Percentiles rank a stretch among this genome's conserved stretches.
Evolutionary conservation across 192 early-diverging fungal species (phyloP).

Genomic region (Physocladia obscura): DNA sequence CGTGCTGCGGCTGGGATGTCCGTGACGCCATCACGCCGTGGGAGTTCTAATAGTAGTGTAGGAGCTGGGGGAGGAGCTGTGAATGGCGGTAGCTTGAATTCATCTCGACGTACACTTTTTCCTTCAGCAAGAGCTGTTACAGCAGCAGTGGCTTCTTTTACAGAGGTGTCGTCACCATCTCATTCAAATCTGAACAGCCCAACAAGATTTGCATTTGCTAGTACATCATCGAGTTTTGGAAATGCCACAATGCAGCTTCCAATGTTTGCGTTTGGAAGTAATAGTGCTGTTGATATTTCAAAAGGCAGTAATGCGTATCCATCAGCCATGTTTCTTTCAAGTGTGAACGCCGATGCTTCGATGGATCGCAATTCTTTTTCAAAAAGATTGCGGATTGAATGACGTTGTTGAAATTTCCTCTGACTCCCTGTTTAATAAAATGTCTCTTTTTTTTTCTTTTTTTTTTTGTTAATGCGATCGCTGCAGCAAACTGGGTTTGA

Average conservation of each 20-base stretch:
- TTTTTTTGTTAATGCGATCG: neutral
- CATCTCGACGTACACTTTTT: too few species aligned
- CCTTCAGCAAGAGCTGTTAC: neutral
- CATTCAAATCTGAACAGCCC: neutral
- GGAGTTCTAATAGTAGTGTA: neutral
- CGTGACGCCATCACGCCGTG: neutral
- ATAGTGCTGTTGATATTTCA: neutral
- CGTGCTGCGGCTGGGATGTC: neutral
- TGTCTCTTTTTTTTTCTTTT: neutral
- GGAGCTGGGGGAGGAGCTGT: neutral
- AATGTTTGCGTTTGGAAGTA: constrained; percentile 5
- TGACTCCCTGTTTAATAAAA: too few species aligned
- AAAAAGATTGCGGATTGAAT: constrained; percentile 38
- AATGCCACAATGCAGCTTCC: neutral
- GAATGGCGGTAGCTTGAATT: too few species aligned
- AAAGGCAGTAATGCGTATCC: neutral
- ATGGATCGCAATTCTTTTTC: constrained; percentile 37
- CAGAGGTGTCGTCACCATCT: neutral
- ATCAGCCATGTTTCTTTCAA: constrained; percentile 31
- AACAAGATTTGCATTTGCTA: neutral
- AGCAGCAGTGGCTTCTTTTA: neutral
- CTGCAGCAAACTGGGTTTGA: neutral
- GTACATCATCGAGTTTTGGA: neutral
- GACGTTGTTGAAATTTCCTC: neutral
- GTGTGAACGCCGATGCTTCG: constrained; percentile 29